A percentile compares a stretch with the other conserved stretches of the same genome.
These are phyloP conservation scores for Acacia pycnantha DNA, from an alignment of 331 rosid species.

Conservation along the genomic window DNA sequence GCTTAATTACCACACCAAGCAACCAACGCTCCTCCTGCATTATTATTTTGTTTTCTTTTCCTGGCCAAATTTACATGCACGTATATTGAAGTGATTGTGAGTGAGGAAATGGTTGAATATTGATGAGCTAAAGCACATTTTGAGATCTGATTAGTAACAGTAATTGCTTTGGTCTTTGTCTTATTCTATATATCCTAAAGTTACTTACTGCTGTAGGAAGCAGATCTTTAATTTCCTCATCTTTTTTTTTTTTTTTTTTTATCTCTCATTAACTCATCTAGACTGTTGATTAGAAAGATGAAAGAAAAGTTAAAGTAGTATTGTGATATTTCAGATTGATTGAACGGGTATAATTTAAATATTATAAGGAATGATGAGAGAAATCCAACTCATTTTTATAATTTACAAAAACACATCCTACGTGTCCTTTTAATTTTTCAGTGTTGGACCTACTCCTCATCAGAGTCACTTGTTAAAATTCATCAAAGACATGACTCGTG, in stretches of 20 bases:
- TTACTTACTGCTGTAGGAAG: not conserved
- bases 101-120: not conserved
- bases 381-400: not conserved
- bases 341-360: too few species aligned
- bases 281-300: too few species aligned
- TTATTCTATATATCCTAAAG: not conserved
- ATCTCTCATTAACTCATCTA: too few species aligned
- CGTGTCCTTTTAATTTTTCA: not conserved
- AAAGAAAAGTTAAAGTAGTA: too few species aligned
- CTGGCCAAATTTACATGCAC: not conserved
- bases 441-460: constrained; percentile 25
- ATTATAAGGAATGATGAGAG: too few species aligned
- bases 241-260: too few species aligned
- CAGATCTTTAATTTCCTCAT: too few species aligned
- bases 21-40: not conserved
- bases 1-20: not conserved
- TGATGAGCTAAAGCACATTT: not conserved
- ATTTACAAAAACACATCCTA: not conserved
- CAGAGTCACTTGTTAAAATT: not conserved
- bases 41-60: not conserved
- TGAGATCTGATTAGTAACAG: not conserved
- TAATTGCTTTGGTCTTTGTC: not conserved
- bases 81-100: not conserved
- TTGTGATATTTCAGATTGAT: too few species aligned
- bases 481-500: not conserved